phyloP scores from a whole-genome alignment of 768 basidiomycete genomes.

The Boletus pseudo-olivaceus region DNA sequence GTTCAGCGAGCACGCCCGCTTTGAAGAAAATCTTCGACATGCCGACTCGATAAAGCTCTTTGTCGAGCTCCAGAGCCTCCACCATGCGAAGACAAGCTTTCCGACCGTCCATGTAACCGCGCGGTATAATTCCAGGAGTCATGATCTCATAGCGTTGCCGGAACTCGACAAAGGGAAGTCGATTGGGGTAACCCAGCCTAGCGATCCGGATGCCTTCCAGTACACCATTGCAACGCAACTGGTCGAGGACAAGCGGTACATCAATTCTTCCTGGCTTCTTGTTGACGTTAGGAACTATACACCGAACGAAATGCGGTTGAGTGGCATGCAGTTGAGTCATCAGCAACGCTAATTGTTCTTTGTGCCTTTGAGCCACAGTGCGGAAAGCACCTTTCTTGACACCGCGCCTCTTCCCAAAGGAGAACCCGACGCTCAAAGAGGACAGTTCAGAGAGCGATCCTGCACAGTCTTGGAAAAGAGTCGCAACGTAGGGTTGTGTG shows the following conservation, averaged over 20 bases:
- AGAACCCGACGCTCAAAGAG: slow-evolving; percentile 36
- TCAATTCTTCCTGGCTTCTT: slow-evolving; percentile 93
- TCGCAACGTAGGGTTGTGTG: slow-evolving; percentile 74
- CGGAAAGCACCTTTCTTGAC: slow-evolving; percentile 96
- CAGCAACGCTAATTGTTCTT: slow-evolving; percentile 87
- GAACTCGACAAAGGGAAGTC: slow-evolving; percentile 96
- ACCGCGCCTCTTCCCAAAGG: slow-evolving; percentile 58
- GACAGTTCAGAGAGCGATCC: slow-evolving; percentile 39
- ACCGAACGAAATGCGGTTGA: slow-evolving; percentile 96
- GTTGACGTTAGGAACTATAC: slow-evolving; percentile 91
- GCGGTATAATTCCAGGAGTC: slow-evolving; percentile 88
- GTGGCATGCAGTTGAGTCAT: slow-evolving; percentile 91
- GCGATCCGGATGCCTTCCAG: slow-evolving; percentile 98
- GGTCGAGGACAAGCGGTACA: slow-evolving; percentile 92
- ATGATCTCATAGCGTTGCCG: slow-evolving; percentile 95
- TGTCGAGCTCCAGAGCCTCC: slow-evolving; percentile 82
- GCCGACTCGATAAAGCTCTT: slow-evolving; percentile 81
- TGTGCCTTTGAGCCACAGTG: slow-evolving; percentile 93
- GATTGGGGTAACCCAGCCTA: slow-evolving; percentile 93
- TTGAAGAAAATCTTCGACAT: slow-evolving; percentile 99
- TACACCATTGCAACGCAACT: slow-evolving; percentile 97
- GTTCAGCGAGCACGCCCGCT: slow-evolving; percentile 92
- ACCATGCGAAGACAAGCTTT: slow-evolving; percentile 93
- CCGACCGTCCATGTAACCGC: slow-evolving; percentile 96
- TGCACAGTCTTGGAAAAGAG: slow-evolving; percentile 79